These are phyloP conservation scores for Colletotrichum limetticola DNA, from an alignment of 2,329 filamentous ascomycete species.

Conservation along the genomic window DNA sequence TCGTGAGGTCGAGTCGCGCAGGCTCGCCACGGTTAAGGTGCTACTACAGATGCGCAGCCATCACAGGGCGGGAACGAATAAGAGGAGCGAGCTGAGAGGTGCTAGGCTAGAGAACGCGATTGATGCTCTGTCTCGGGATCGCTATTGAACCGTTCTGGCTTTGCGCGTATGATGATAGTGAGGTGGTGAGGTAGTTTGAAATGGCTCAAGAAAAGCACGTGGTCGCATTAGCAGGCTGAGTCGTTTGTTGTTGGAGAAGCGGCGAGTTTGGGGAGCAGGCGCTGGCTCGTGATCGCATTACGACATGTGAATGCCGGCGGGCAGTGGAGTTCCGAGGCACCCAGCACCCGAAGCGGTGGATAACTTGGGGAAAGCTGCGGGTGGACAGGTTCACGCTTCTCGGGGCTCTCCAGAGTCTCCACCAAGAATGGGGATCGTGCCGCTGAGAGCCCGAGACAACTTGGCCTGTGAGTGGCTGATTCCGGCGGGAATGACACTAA, in stretches of 20 bases:
- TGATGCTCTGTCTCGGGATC: conserved; percentile 7
- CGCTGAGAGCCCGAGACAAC: background rate
- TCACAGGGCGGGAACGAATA: conserved; percentile 14
- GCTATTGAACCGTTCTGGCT: conserved; percentile 8
- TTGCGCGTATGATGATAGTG: background rate
- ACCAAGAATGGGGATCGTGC: conserved; percentile 2
- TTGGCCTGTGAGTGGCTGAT: conserved; percentile 27
- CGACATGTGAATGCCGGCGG: conserved; percentile 34
- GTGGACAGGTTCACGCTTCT: background rate
- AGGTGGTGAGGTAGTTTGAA: background rate
- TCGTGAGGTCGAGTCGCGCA: conserved; percentile 27
- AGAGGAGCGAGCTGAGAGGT: background rate
- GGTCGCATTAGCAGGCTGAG: conserved; percentile 29
- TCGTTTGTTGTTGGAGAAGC: conserved; percentile 24
- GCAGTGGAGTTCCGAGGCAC: conserved; percentile 35
- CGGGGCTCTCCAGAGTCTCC: conserved; percentile 12
- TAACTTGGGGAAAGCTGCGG: conserved; percentile 32
- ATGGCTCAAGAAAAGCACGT: conserved; percentile 21
- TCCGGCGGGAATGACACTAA: conserved; percentile 25
- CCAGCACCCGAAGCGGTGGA: conserved; percentile 34
- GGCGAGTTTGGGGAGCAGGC: background rate
- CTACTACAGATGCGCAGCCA: conserved; percentile 30
- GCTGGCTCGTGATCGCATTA: conserved; percentile 35
- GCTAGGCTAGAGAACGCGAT: background rate
- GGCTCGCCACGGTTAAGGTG: conserved; percentile 26